phyloP scores from a whole-genome alignment of 2,329 filamentous ascomycete genomes.

The Ophiostoma ulmi region DNA sequence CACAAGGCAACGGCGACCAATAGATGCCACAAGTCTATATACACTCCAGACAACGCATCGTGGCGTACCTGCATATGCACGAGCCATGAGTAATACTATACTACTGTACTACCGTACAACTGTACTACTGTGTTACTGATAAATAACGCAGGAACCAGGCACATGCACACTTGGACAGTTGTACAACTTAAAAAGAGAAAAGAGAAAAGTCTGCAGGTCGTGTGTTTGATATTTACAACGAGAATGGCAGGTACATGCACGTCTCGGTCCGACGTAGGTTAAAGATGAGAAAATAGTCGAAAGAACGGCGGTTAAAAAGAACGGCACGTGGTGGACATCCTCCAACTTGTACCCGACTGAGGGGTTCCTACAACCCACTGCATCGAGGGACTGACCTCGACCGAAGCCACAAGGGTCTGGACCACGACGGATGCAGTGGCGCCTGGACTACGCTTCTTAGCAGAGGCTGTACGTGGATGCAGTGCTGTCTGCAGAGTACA shows the following conservation, averaged over 20 bases:
- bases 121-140: background rate
- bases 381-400: background rate
- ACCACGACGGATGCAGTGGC: constrained; percentile 3
- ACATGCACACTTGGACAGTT: background rate
- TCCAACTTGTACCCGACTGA: background rate
- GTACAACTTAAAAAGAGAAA: background rate
- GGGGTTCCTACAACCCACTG: background rate
- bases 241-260: background rate
- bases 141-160: constrained; percentile 14
- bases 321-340: background rate
- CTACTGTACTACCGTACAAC: background rate
- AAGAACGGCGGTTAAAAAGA: background rate
- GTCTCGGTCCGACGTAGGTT: constrained; percentile 4
- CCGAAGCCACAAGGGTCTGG: background rate
- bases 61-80: constrained; percentile 16
- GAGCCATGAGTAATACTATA: constrained; percentile 1
- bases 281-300: background rate
- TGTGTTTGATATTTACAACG: background rate
- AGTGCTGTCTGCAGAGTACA: background rate
- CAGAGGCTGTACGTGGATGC: background rate
- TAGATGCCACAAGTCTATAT: background rate
- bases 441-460: background rate
- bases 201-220: constrained; percentile 13
- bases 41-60: constrained; percentile 9
- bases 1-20: background rate